Evolutionary conservation across 495 filamentous ascomycete genomes (phyloP).

Genomic region (Aspergillus wentii): DNA sequence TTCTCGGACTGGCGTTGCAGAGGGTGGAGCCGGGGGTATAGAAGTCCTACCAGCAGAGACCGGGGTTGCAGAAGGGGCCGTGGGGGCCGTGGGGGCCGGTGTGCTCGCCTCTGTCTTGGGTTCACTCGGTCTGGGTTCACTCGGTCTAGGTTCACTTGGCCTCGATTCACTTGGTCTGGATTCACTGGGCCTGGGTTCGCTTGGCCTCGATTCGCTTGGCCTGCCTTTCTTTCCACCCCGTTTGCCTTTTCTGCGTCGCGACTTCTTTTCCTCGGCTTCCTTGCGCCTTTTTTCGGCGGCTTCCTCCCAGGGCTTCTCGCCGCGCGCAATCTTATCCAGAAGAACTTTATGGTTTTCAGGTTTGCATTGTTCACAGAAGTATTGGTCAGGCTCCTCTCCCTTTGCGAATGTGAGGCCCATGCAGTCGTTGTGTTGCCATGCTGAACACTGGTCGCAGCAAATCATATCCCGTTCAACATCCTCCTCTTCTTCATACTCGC

Average conservation of each 20-base stretch:
- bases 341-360: conserved; percentile 77
- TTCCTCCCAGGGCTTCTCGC: conserved; percentile 84
- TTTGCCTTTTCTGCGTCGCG: conserved; percentile 43
- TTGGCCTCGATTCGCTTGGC: conserved; percentile 33
- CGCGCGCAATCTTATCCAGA: conserved; percentile 64
- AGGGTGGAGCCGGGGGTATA: conserved; percentile 4
- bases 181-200: conserved; percentile 9
- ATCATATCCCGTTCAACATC: conserved; percentile 81
- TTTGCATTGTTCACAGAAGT: conserved; percentile 86
- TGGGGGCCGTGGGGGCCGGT: conserved; percentile 20
- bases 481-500: conserved; percentile 76
- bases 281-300: conserved; percentile 48
- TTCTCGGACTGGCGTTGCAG: conserved; percentile 26
- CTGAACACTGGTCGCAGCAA: conserved; percentile 82
- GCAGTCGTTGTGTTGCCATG: conserved; percentile 96
- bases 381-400: conserved; percentile 68
- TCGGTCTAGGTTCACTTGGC: too few species aligned
- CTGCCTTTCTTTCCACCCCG: conserved; percentile 35
- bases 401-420: conserved; percentile 79
- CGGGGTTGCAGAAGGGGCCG: conserved; percentile 1
- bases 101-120: conserved; percentile 31
- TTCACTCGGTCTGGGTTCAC: conserved; percentile 31
- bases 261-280: conserved; percentile 45
- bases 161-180: too few species aligned
- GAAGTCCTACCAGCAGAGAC: conserved; percentile 5